phyloP scores from a whole-genome alignment of 805 yeast species.

The Isabelozyma rhagii region DNA sequence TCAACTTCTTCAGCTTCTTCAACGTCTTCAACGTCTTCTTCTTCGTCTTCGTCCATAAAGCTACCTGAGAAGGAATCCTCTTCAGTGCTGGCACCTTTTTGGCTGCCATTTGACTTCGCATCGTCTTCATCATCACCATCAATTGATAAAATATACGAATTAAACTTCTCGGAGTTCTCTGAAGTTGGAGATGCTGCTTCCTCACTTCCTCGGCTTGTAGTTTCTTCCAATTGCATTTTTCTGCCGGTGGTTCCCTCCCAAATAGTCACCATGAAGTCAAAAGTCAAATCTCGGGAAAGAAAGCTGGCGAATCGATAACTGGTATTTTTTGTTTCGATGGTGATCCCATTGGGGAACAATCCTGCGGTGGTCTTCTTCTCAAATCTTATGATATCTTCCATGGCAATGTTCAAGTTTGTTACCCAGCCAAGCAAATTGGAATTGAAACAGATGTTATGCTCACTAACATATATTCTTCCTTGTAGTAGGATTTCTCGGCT shows the following conservation, averaged over 20 bases:
- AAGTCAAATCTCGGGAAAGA: conserved; percentile 73
- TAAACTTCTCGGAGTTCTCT: conserved; percentile 20
- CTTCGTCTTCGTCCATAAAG: conserved; percentile 20
- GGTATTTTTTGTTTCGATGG: conserved; percentile 59
- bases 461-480: conserved; percentile 82
- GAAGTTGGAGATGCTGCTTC: neutral
- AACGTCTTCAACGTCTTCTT: conserved; percentile 6
- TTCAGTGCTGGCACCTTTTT: conserved; percentile 16
- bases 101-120: conserved; percentile 13
- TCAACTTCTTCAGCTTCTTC: conserved; percentile 9
- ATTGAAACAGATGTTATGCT: conserved; percentile 77
- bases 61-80: conserved; percentile 8
- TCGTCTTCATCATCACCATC: conserved; percentile 35
- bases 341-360: conserved; percentile 85
- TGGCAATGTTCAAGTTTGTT: conserved; percentile 69
- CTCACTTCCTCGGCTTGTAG: conserved; percentile 9
- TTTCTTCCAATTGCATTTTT: conserved; percentile 12
- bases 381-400: conserved; percentile 64
- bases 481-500: conserved; percentile 83
- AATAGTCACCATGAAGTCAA: conserved; percentile 62
- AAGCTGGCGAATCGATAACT: conserved; percentile 85
- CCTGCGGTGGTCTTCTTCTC: conserved; percentile 88
- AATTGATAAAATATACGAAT: conserved; percentile 38
- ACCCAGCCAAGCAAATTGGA: conserved; percentile 90
- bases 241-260: conserved; percentile 53